Conservation (phyloP, 116 monocot species). For the Thalassia testudinum region DNA sequence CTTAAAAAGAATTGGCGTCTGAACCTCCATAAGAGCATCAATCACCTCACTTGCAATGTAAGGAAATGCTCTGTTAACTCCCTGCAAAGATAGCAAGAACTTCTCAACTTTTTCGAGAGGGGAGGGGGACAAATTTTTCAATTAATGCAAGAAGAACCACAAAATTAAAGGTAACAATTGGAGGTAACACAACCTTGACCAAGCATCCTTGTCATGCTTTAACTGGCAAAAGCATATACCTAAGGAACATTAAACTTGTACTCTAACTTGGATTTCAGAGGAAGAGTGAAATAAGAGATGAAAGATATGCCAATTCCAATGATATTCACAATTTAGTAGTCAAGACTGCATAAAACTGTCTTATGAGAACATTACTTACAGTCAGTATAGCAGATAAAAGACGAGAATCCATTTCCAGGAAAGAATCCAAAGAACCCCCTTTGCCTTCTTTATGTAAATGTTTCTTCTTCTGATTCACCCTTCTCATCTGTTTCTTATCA, state of each 20-base stretch:
- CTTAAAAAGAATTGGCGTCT: conserved; percentile 79
- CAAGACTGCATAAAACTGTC: background rate
- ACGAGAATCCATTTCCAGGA: conserved; percentile 84
- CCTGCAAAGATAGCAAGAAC: no score
- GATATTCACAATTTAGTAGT: background rate
- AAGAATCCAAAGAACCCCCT: conserved; percentile 21
- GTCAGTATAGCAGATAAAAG: conserved; percentile 77
- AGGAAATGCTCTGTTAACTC: conserved; percentile 96
- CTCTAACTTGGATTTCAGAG: no score
- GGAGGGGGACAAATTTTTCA: no score
- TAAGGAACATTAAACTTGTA: no score
- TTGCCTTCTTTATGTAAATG: conserved; percentile 16
- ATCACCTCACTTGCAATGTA: conserved; percentile 85
- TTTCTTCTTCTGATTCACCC: conserved; percentile 9
- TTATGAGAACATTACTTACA: conserved; percentile 22
- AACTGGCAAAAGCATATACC: no score
- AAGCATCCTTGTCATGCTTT: no score
- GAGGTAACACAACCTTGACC: no score
- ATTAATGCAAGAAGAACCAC: no score
- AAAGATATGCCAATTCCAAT: background rate
- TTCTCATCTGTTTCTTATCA: conserved; percentile 17
- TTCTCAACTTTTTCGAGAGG: no score
- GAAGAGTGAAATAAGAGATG: background rate
- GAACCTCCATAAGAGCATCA: conserved; percentile 87
- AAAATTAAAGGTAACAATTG: no score